Percentiles rank a stretch among this genome's conserved stretches.
Evolutionary conservation across 2,329 filamentous ascomycete species (phyloP).

Genomic region (Paracamarosporium sp.): DNA sequence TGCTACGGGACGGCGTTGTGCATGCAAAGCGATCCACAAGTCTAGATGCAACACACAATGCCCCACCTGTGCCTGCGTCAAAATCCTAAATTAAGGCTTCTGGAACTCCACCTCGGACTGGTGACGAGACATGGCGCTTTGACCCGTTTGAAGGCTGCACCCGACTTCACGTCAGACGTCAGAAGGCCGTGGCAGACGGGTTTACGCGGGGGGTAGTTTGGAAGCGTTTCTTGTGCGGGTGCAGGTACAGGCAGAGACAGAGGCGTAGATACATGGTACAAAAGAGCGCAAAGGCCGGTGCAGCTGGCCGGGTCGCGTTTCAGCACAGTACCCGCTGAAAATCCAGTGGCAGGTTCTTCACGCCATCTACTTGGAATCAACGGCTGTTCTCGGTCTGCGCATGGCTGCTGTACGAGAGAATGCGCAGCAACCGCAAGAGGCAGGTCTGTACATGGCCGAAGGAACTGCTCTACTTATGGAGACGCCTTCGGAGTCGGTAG

Average conservation of each 20-base stretch:
- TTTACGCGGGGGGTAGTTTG: not conserved
- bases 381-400: not conserved
- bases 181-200: constrained; percentile 4
- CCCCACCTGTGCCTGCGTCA: constrained; percentile 8
- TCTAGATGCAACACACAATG: constrained; percentile 3
- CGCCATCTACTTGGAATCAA: not conserved
- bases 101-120: constrained; percentile 5
- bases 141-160: not conserved
- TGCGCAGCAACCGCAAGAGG: constrained; percentile 3
- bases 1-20: not conserved
- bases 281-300: not conserved
- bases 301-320: not conserved
- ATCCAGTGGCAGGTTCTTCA: not conserved
- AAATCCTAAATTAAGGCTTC: constrained; percentile 8
- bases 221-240: not conserved
- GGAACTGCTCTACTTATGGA: not conserved
- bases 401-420: constrained; percentile 1
- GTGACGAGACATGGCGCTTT: constrained; percentile 7
- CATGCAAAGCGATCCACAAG: constrained; percentile 3
- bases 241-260: not conserved
- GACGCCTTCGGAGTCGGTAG: not conserved
- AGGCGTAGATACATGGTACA: too few relatives aligned
- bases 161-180: constrained; percentile 5
- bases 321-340: not conserved
- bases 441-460: not conserved